Evolutionary conservation across 768 basidiomycete genomes (phyloP), one percentile per base, ranked within the genome.

Genomic region (Scleroderma bovista): DNA sequence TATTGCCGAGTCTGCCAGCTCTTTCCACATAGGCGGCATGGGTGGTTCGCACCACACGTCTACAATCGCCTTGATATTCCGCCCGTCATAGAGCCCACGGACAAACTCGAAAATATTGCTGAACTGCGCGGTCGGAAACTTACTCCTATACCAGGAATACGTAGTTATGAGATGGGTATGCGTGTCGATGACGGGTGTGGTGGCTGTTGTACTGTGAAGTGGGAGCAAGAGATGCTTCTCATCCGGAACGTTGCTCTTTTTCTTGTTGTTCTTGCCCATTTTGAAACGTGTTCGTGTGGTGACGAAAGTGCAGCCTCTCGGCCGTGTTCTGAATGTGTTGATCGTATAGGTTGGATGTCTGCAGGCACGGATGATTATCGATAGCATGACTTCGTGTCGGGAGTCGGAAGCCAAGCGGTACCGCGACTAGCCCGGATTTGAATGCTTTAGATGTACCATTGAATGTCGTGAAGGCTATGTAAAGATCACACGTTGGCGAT

Each of bases 31-130:
- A 31, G 54, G 69, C 52, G 70, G 70, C 13, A 88, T 80, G 0
- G 89, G 86, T 0, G 85, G 86, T 59, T 92, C 91, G 56, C 91
- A 93, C 85, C 88, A 93, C 2, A 93, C 91, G 56, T 93, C 91
- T 6, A 93, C 81, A 47, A 93, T 74, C 6, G 81, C 76, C 46
- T 79, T 70, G 3, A 91, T 80, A 33, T 75, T 75, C 24, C 76
- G 75, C 10, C 69, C 78, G 1, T 60, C 64, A 58, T 86, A 88
- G 59, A 88, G 61, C 15, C 71, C 81, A 2, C 75, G 74, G 6
- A 86, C 77, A 55, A 93, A 88, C 34, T 85, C 86, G 61, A 74
- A 78, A n/a, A 88, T 70, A n/a, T 72, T 75, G 9, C 68, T 58
- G 55, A 77, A 73, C 47, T 71, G 71, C 1, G 80, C 82, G 0